Evolutionary conservation across 2,329 filamentous ascomycete species (phyloP), one percentile per base, ranked within the genome.

Genomic region (Colletotrichum sojae): DNA sequence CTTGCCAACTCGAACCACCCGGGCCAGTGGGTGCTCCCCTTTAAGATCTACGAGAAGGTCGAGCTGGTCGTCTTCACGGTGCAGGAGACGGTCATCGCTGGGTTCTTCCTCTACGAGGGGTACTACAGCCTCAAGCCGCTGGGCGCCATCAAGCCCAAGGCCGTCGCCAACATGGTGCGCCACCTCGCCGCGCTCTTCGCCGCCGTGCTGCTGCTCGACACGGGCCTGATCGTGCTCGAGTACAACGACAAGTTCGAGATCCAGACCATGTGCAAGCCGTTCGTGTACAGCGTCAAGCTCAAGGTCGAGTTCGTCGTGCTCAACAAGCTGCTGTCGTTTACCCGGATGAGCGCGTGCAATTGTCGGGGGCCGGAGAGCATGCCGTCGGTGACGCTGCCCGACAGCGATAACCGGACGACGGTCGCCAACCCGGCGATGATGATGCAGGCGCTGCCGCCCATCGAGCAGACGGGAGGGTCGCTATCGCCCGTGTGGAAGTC

Each of bases 41-140:
- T 72, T 54, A 36, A 71, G 54, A 76, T 85, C 60, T 77, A 86
- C 78, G 87, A 89, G 71, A 85, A 86, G 74, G 81, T 89, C 18
- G 86, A 89, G 73, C 84, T 89, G 74, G 85, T 84, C 6, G 79
- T 86, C 8, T 89, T 89, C 73, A 88, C 85, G 72, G 62, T 88
- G 13, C 87, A 89, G 72, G 87, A 89, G 67, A 80, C 85, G 58
- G 79, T 87, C 69, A 82, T 89, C 57, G 88, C 86, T 1, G 79
- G 79, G 1, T 77, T 87, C 20, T 89, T 88, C 74, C 87, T 89
- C 64, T 79, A 78, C 75, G 85, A 88, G 71, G 86, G 87, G 0
- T 75, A 85, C 66, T 83, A 81, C 40, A 81, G 88, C 64, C 65
- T 72, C 40, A 63, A 63, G 22, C 63, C 51, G 20, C 31, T 64